Conservation (phyloP, 2,329 filamentous ascomycete species). For the Neoarthrinium moseri region DNA sequence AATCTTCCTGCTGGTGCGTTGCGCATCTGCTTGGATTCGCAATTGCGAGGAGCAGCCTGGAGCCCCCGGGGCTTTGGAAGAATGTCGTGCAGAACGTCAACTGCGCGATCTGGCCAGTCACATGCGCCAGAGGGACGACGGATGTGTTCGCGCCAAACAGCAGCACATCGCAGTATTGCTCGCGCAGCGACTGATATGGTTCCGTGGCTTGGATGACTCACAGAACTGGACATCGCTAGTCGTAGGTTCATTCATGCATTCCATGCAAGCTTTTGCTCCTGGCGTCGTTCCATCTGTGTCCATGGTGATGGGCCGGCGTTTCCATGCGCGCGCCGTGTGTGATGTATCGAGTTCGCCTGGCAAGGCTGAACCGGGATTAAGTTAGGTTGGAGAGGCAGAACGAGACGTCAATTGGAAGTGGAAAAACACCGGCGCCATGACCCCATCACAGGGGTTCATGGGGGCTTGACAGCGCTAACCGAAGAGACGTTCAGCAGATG, state of each 20-base stretch:
- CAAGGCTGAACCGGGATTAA: no score
- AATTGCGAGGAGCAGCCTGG: not conserved
- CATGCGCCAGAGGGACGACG: not conserved
- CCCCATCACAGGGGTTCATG: no score
- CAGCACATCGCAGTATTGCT: not conserved
- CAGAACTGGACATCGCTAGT: not conserved
- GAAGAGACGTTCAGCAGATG: no score
- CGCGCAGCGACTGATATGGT: not conserved
- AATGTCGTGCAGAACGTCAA: not conserved
- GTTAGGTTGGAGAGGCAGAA: not conserved
- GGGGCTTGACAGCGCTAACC: no score
- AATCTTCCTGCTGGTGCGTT: not conserved
- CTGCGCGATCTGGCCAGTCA: not conserved
- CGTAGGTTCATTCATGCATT: slow-evolving; percentile 2
- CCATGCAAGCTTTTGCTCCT: not conserved
- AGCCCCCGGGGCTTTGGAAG: no score
- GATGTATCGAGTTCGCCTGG: no score
- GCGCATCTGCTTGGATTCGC: slow-evolving; percentile 4
- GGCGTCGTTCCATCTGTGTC: not conserved
- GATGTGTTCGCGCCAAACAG: not conserved
- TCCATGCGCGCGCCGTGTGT: not conserved
- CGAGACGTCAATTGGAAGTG: not conserved
- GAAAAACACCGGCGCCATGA: slow-evolving; percentile 3
- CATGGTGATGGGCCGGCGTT: not conserved
- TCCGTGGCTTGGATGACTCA: slow-evolving; percentile 6